Evolutionary conservation across 805 yeast species (phyloP).

Genomic region (Cyberlindnera xishuangbannaensis): DNA sequence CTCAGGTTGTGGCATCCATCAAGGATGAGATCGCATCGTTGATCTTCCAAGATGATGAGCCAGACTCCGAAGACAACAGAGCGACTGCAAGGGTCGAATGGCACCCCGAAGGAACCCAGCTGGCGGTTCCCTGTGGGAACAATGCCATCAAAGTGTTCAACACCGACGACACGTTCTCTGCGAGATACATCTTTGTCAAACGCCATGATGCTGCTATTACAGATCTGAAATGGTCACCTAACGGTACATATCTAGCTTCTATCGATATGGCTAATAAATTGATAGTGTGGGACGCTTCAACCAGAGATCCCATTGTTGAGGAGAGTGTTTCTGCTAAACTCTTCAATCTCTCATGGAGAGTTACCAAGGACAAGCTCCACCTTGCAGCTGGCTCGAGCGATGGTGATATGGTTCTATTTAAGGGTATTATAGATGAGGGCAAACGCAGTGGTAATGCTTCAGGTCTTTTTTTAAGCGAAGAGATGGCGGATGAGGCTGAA

Average conservation of each 20-base stretch:
- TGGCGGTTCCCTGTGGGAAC: slow-evolving; percentile 59
- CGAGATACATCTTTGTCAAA: slow-evolving; percentile 19
- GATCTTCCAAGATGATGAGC: slow-evolving; percentile 36
- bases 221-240: slow-evolving; percentile 50
- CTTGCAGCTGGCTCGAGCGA: slow-evolving; percentile 31
- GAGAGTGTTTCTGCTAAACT: slow-evolving; percentile 26
- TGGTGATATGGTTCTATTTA: slow-evolving; percentile 34
- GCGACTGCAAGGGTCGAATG: slow-evolving; percentile 55
- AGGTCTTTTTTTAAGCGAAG: slow-evolving; percentile 12
- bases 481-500: slow-evolving; percentile 24
- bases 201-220: slow-evolving; percentile 25
- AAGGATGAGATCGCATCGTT: slow-evolving; percentile 33
- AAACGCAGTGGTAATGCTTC: slow-evolving; percentile 6
- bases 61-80: slow-evolving; percentile 32
- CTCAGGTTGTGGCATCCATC: slow-evolving; percentile 44
- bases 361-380: slow-evolving; percentile 19
- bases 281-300: slow-evolving; percentile 48
- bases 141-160: slow-evolving; percentile 40
- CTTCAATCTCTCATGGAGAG: slow-evolving; percentile 33
- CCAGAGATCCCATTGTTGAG: slow-evolving; percentile 29
- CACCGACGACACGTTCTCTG: slow-evolving; percentile 10
- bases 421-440: slow-evolving; percentile 23
- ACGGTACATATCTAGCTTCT: slow-evolving; percentile 55
- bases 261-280: slow-evolving; percentile 46
- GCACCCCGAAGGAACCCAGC: slow-evolving; percentile 63